phyloP scores from a whole-genome alignment of 352 stramenopile genomes.

The Phytophthora vignae region DNA sequence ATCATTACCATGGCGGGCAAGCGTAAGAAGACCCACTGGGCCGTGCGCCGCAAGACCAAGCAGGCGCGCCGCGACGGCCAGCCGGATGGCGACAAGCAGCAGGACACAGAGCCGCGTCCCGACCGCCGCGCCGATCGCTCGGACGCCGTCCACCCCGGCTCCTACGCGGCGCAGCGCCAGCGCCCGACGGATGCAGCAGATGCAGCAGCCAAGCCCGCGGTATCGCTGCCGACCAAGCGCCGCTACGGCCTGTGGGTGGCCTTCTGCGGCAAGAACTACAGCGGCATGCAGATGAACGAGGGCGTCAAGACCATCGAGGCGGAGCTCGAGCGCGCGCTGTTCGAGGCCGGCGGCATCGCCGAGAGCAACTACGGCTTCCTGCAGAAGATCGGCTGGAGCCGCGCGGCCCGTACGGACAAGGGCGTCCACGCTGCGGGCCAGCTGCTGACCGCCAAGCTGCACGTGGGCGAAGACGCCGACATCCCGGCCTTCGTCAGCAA shows the following conservation, averaged over 20 bases:
- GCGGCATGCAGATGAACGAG: slow-evolving; percentile 92
- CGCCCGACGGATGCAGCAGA: slow-evolving; percentile 5
- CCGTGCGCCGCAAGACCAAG: slow-evolving; percentile 81
- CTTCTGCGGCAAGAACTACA: slow-evolving; percentile 92
- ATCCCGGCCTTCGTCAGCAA: slow-evolving; percentile 65
- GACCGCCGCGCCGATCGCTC: slow-evolving; percentile 69
- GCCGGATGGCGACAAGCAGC: slow-evolving; percentile 19
- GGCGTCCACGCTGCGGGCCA: slow-evolving; percentile 90
- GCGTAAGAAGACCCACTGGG: slow-evolving; percentile 78
- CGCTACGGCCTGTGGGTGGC: slow-evolving; percentile 86
- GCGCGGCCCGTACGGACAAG: slow-evolving; percentile 91
- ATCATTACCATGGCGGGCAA: slow-evolving; percentile 50
- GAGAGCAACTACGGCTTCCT: slow-evolving; percentile 91
- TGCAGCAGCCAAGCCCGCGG: no score
- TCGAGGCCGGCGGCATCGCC: slow-evolving; percentile 87
- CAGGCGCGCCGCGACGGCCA: slow-evolving; percentile 45
- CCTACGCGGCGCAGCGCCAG: slow-evolving; percentile 68
- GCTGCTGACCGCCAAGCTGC: slow-evolving; percentile 86
- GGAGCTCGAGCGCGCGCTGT: slow-evolving; percentile 90
- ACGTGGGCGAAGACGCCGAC: slow-evolving; percentile 69
- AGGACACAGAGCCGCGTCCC: slow-evolving; percentile 31
- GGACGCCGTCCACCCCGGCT: slow-evolving; percentile 75
- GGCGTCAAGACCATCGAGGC: slow-evolving; percentile 91
- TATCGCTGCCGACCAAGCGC: slow-evolving; percentile 29
- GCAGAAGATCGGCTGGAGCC: slow-evolving; percentile 92